A percentile compares a stretch with the other conserved stretches of the same genome.
Conservation (phyloP, 192 early-diverging fungal species). For the Backusella psychrophila region DNA sequence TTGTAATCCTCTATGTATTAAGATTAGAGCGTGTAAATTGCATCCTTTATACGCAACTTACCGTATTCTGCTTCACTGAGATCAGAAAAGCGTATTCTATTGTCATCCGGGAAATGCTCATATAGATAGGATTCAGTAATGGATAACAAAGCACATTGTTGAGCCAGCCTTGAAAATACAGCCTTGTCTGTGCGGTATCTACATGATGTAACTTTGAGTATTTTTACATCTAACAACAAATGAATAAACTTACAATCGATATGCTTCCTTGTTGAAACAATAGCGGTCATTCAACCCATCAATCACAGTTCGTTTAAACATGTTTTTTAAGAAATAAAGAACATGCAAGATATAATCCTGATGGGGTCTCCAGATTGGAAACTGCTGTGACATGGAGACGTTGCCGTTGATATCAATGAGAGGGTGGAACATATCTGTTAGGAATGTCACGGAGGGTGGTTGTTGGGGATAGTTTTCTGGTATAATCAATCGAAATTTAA, state of each 20-base stretch:
- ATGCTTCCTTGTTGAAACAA: conserved; percentile 65
- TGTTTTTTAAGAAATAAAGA: conserved; percentile 84
- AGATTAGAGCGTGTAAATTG: background rate
- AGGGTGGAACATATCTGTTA: conserved; percentile 82
- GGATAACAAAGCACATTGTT: conserved; percentile 74
- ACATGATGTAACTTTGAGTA: background rate
- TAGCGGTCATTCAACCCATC: conserved; percentile 55
- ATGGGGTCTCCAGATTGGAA: conserved; percentile 79
- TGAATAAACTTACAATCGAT: conserved; percentile 45
- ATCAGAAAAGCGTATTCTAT: conserved; percentile 56
- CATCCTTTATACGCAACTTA: conserved; percentile 15
- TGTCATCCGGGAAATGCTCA: conserved; percentile 52
- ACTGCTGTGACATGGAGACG: conserved; percentile 74
- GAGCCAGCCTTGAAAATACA: conserved; percentile 65
- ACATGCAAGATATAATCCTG: conserved; percentile 84
- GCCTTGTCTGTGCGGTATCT: conserved; percentile 59
- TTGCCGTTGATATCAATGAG: conserved; percentile 68
- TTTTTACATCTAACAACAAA: background rate
- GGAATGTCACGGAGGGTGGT: conserved; percentile 68
- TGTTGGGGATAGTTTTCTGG: conserved; percentile 76
- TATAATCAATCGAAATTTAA: conserved; percentile 83
- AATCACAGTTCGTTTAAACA: conserved; percentile 79
- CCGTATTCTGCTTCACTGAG: conserved; percentile 57
- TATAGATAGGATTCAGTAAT: conserved; percentile 62
- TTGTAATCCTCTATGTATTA: conserved; percentile 37